phyloP scores from a whole-genome alignment of 805 yeast genomes.

The Wickerhamomyces mucosus region DNA sequence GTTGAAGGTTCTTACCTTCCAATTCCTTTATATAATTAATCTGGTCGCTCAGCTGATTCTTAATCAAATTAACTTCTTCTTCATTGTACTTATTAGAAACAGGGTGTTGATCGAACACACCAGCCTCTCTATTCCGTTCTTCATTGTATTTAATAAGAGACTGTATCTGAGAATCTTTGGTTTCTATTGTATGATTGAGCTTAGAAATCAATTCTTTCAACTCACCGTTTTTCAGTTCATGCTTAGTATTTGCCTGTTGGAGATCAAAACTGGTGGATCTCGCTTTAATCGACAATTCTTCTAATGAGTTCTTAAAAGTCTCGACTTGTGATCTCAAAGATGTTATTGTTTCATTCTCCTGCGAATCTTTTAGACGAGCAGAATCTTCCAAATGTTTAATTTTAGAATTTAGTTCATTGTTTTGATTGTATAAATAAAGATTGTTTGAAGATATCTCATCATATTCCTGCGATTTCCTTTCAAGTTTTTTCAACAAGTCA shows the following conservation, averaged over 20 bases:
- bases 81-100: too few relatives aligned
- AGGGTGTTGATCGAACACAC: too few relatives aligned
- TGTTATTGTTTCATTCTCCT: constrained; percentile 11
- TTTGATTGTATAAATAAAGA: constrained; percentile 26
- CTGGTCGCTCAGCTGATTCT: constrained; percentile 30
- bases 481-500: constrained; percentile 20
- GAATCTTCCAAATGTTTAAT: constrained; percentile 19
- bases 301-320: constrained; percentile 6
- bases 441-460: constrained; percentile 21
- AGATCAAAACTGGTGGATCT: background rate
- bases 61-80: constrained; percentile 3
- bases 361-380: constrained; percentile 14
- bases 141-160: too few relatives aligned
- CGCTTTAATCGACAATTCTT: constrained; percentile 1
- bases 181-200: constrained; percentile 1
- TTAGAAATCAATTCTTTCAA: constrained; percentile 1
- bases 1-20: constrained; percentile 44
- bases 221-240: constrained; percentile 4
- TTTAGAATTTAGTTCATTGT: constrained; percentile 21
- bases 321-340: constrained; percentile 13
- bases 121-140: too few relatives aligned
- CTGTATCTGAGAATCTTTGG: constrained; percentile 20
- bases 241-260: constrained; percentile 2
- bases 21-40: constrained; percentile 33
- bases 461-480: constrained; percentile 9